Evolutionary conservation across 148 eudicot genomes (phyloP).

Genomic region (Suaeda aralocaspica): DNA sequence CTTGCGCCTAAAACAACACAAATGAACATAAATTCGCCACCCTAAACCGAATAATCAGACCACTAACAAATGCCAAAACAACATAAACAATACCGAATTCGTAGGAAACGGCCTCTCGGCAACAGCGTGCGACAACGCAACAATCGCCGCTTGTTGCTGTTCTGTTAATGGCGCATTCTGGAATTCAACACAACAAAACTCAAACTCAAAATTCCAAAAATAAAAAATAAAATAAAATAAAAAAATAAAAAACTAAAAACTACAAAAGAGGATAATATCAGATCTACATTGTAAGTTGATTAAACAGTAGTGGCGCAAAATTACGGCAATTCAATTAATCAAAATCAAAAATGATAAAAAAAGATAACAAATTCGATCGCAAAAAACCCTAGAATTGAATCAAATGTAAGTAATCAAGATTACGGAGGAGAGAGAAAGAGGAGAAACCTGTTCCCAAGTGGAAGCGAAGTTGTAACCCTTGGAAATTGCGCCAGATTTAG

Average conservation of each 20-base stretch:
- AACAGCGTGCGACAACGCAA: slow-evolving; percentile 81
- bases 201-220: slow-evolving; percentile 2
- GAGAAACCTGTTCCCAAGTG: slow-evolving; percentile 90
- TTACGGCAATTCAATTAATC: not conserved
- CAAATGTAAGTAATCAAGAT: not conserved
- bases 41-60: not conserved
- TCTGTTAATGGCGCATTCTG: slow-evolving; percentile 94
- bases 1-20: slow-evolving; percentile 43
- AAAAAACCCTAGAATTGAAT: slow-evolving; percentile 5
- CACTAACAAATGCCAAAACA: not conserved
- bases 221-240: not conserved
- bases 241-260: not conserved
- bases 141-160: slow-evolving; percentile 85
- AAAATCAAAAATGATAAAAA: not conserved
- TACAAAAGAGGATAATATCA: not conserved
- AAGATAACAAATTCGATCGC: not conserved
- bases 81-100: slow-evolving; percentile 42
- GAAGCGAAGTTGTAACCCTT: slow-evolving; percentile 89
- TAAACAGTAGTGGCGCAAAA: not conserved
- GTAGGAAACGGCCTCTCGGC: slow-evolving; percentile 90
- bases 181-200: slow-evolving; percentile 6
- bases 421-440: slow-evolving; percentile 1
- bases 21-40: not conserved
- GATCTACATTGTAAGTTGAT: slow-evolving; percentile 14
- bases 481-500: slow-evolving; percentile 73